Evolutionary conservation across 2,329 filamentous ascomycete genomes (phyloP).

Genomic region (Fusarium armeniacum): DNA sequence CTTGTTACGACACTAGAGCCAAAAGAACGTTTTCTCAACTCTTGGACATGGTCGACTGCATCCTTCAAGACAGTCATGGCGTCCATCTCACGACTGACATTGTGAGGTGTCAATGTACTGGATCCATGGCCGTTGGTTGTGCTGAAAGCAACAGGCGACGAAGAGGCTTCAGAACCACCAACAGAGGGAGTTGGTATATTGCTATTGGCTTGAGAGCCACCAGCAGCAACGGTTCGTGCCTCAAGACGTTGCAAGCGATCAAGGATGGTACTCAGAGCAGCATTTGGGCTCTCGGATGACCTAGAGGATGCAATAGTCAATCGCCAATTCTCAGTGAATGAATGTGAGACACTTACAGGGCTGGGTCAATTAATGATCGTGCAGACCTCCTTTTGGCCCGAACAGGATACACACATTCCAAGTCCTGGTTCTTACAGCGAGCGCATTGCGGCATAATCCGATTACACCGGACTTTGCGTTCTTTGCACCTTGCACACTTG

Average conservation of each 20-base stretch:
- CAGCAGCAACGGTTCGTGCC: slow-evolving; percentile 29
- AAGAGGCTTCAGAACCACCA: slow-evolving; percentile 36
- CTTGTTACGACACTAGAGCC: slow-evolving; percentile 44
- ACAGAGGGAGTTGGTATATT: slow-evolving; percentile 15
- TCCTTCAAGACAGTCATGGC: slow-evolving; percentile 49
- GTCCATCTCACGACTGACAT: slow-evolving; percentile 39
- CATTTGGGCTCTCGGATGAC: slow-evolving; percentile 16
- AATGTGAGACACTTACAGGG: slow-evolving; percentile 33
- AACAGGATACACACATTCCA: slow-evolving; percentile 50
- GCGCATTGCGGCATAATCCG: slow-evolving; percentile 50
- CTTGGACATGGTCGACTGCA: slow-evolving; percentile 50
- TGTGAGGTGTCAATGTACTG: slow-evolving; percentile 15
- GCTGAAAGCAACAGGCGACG: slow-evolving; percentile 31
- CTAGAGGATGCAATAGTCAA: slow-evolving; percentile 30
- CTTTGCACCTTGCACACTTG: slow-evolving; percentile 50
- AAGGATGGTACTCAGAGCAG: slow-evolving; percentile 49
- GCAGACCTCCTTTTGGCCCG: slow-evolving; percentile 48
- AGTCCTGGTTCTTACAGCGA: slow-evolving; percentile 47
- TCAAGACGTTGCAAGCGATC: slow-evolving; percentile 52
- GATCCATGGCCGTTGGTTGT: slow-evolving; percentile 17
- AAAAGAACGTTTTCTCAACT: slow-evolving; percentile 43
- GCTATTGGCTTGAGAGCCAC: slow-evolving; percentile 9
- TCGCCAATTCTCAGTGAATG: slow-evolving; percentile 3
- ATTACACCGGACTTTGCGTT: slow-evolving; percentile 52
- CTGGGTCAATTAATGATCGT: slow-evolving; percentile 32